Evolutionary conservation across 1,284 basidiomycete genomes (phyloP), one percentile per base, ranked within the genome.

Genomic region (Stereum hirsutum): DNA sequence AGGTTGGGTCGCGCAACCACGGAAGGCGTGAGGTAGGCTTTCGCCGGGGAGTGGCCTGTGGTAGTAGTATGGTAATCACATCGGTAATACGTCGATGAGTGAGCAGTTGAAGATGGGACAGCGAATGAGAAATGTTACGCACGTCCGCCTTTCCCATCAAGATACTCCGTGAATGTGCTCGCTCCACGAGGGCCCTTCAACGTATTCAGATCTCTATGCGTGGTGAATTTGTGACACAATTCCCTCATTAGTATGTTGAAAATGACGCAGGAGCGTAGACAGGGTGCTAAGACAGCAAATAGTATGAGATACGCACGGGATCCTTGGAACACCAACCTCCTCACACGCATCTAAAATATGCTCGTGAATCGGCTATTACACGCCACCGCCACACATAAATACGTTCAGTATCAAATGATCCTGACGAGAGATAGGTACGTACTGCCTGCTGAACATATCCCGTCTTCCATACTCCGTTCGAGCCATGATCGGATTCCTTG

Each of bases 1-100:
- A 71, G 57, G 46, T 73, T 73, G 2, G 59, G 54, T 10, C 70
- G 54, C 0, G 38, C 41, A 17, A 63, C 52, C 10, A 69, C 60
- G 6, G 54, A 51, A 0, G 49, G 44, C 2, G 54, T 54, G 7
- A 72, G 57, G 39, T 71, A 73, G 5, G 65, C 60, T 4, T 60
- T 58, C 1, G 67, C 64, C 1, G 62, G 50, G 5, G 69, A 70
- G 43, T 61, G 59, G 21, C 61, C 59, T 62, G 41, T 6, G 17
- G 14, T 21, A 10, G 7, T 12, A 5, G 26, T 39, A 2, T 32
- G 27, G 30, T 17, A 27, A 11, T 15, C n/a, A 30, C 14, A 12
- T 27, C 12, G 14, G 15, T 6, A n/a, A n/a, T n/a, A n/a, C n/a
- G n/a, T n/a, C n/a, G n/a, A n/a, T n/a, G n/a, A n/a, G n/a, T n/a